Evolutionary conservation across 345 rosid genomes (phyloP), one percentile per base, ranked within the genome.

Genomic region (Arabidopsis suecica): DNA sequence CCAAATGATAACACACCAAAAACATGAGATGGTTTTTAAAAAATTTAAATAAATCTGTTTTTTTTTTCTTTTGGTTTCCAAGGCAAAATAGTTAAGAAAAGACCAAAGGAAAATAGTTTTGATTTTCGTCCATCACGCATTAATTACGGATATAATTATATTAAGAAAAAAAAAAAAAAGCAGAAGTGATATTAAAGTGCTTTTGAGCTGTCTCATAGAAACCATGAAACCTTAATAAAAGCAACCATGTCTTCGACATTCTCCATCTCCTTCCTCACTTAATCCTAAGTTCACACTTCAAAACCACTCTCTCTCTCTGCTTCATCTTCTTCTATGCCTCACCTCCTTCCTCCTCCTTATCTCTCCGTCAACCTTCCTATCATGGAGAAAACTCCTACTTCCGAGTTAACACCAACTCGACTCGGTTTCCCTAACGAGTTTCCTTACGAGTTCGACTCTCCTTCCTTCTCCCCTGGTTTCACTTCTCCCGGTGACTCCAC

Each of bases 401-500:
- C 57, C 11, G 80, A 74, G 69, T 48, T 51, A 69, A 37, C 69
- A 6, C 68, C 83, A 28, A 62, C 69, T 20, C 81, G 69, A 60
- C 74, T 78, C 65, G 74, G 59, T 71, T 84, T 88, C 64, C 89
- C 94, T 0, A 67, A 65, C 13, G 93, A 91, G 80, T 83, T 91
- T 55, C 96, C 94, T 9, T 88, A 79, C 78, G 93, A 87, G 75
- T 79, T 88, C 14, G 90, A 84, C 57, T 84, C 81, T 9, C 73
- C 78, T 0, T 47, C 42, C 47, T 71, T 78, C 64, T 78, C 87
- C 25, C 73, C 78, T 20, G 84, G 80, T 6, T 76, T 81, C 49
- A 66, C 82, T 23, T 88, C 91, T 13, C 91, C 97, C 3, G 79
- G 82, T 5, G 86, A 87, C 58, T 88, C 97, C 5, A 80, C 88